phyloP scores from a whole-genome alignment of 2,329 filamentous ascomycete species.

The Hypoxylon sp. region DNA sequence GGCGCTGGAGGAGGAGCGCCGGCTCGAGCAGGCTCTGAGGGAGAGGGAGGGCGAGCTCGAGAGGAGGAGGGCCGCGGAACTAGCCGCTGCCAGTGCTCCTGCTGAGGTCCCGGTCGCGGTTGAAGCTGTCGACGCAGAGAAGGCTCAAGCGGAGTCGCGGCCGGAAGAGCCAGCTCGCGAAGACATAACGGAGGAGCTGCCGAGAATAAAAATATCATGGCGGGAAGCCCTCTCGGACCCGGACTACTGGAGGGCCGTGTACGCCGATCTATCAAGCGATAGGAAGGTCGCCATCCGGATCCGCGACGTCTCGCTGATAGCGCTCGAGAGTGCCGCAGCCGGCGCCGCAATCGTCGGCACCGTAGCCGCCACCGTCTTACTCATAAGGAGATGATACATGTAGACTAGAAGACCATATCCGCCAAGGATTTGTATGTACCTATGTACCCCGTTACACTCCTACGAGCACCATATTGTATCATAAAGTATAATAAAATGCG shows the following conservation, averaged over 20 bases:
- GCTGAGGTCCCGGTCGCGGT: slow-evolving; percentile 44
- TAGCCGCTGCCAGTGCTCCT: slow-evolving; percentile 28
- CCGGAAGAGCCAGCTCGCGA: slow-evolving; percentile 30
- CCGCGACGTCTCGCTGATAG: slow-evolving; percentile 77
- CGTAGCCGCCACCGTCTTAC: slow-evolving; percentile 59
- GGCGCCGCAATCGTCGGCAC: slow-evolving; percentile 73
- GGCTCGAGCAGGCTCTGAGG: slow-evolving; percentile 61
- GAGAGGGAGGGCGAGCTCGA: slow-evolving; percentile 57
- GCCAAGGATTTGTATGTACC: slow-evolving; percentile 7
- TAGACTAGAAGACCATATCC: slow-evolving; percentile 10
- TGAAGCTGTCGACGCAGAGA: slow-evolving; percentile 49
- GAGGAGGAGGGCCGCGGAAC: slow-evolving; percentile 18
- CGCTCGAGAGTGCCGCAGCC: slow-evolving; percentile 73
- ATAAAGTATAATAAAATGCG: slow-evolving; percentile 16
- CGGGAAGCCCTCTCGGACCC: slow-evolving; percentile 58
- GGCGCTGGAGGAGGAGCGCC: slow-evolving; percentile 75
- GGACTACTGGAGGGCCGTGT: slow-evolving; percentile 61
- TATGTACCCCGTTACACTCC: background rate
- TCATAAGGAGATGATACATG: slow-evolving; percentile 39
- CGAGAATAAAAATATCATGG: slow-evolving; percentile 54
- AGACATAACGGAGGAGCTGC: slow-evolving; percentile 26
- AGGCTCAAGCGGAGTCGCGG: slow-evolving; percentile 35
- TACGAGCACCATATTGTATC: slow-evolving; percentile 13
- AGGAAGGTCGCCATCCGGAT: slow-evolving; percentile 72
- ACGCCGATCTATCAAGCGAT: slow-evolving; percentile 74